A percentile compares a stretch with the other conserved stretches of the same genome.
Evolutionary conservation across 2,329 filamentous ascomycete genomes (phyloP).

Genomic region (Colletotrichum sp.): DNA sequence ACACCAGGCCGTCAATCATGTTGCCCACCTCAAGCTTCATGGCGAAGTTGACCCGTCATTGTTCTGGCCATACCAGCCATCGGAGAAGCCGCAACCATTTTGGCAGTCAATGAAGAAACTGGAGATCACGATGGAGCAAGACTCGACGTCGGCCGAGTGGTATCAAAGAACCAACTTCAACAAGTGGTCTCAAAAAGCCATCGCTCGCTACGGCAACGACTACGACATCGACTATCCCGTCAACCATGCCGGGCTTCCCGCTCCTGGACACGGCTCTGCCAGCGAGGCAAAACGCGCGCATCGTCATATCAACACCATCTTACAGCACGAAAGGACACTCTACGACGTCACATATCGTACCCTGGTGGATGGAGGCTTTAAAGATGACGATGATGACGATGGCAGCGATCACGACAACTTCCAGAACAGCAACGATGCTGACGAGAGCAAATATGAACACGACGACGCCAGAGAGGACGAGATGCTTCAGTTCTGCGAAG

Average conservation of each 20-base stretch:
- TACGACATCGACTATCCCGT: not conserved
- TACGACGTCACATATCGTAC: not conserved
- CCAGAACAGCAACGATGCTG: not conserved
- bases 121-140: not conserved
- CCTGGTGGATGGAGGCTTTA: not conserved
- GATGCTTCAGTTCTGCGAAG: not conserved
- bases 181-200: not conserved
- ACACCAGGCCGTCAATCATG: not conserved
- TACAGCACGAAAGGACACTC: not conserved
- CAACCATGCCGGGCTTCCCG: not conserved
- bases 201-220: not conserved
- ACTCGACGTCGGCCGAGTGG: not conserved
- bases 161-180: not conserved
- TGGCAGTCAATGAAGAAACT: not conserved
- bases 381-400: not conserved
- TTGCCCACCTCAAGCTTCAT: not conserved
- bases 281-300: not conserved
- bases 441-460: not conserved
- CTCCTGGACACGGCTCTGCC: not conserved
- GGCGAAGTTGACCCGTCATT: not conserved
- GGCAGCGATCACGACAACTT: not conserved
- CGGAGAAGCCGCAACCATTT: not conserved
- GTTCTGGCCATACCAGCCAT: not conserved
- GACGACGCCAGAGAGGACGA: not conserved
- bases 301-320: rapidly evolving